phyloP scores from a whole-genome alignment of 2,329 filamentous ascomycete genomes.

The Calonectria pseudoreteaudii region DNA sequence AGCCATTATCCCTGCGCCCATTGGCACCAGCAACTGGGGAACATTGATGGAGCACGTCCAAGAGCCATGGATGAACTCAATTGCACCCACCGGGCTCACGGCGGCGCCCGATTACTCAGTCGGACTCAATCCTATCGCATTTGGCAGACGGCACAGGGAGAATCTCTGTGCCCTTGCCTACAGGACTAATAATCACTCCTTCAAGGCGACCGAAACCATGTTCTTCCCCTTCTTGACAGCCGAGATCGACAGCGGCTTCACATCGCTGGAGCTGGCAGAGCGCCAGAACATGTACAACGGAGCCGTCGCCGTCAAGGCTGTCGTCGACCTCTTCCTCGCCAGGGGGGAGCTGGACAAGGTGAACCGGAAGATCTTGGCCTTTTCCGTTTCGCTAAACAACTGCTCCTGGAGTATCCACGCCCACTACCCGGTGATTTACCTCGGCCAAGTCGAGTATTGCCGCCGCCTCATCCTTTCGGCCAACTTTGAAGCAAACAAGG shows the following conservation, averaged over 20 bases:
- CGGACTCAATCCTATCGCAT: neutral
- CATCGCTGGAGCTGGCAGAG: neutral
- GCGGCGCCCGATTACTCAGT: neutral
- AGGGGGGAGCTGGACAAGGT: neutral
- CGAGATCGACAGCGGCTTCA: neutral
- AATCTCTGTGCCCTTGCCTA: neutral
- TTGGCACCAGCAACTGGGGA: neutral
- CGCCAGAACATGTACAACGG: neutral
- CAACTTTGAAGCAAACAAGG: neutral
- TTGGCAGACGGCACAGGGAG: neutral
- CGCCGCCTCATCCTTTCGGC: neutral
- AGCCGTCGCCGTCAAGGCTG: neutral
- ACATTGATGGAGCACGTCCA: neutral
- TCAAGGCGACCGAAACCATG: neutral
- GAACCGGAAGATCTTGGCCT: neutral
- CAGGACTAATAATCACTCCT: neutral
- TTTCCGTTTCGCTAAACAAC: neutral
- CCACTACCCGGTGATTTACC: neutral
- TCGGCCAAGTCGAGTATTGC: neutral
- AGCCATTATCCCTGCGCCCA: neutral
- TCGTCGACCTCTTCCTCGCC: neutral
- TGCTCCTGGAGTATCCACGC: neutral
- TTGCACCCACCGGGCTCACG: accelerated
- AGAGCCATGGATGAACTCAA: neutral
- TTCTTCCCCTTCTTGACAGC: neutral